Percentiles rank a stretch among this genome's conserved stretches.
These are phyloP conservation scores for Verticillium isaacii DNA, from an alignment of 2,329 filamentous ascomycete species.

Conservation along the genomic window DNA sequence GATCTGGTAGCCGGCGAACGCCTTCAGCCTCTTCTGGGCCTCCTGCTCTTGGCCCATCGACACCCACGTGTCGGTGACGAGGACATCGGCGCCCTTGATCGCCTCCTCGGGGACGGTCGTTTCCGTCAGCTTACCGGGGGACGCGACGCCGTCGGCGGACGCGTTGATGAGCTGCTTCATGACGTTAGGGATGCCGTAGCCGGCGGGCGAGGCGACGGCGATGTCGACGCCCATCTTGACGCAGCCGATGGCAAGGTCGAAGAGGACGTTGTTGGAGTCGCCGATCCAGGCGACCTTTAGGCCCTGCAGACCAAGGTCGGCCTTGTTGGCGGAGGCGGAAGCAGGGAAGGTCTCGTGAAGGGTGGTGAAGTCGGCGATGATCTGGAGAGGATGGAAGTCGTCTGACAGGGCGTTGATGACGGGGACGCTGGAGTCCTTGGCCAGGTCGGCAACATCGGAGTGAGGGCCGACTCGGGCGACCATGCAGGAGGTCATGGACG, in stretches of 20 bases:
- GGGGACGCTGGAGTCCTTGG: constrained; percentile 69
- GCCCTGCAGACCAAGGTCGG: constrained; percentile 65
- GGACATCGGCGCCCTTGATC: constrained; percentile 77
- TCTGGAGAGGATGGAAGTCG: constrained; percentile 90
- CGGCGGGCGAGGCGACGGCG: constrained; percentile 78
- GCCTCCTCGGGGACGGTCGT: constrained; percentile 80
- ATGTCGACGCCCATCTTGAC: constrained; percentile 84
- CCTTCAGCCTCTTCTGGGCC: constrained; percentile 67
- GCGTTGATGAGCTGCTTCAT: constrained; percentile 71
- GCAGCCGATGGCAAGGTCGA: constrained; percentile 84
- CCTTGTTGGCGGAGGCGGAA: constrained; percentile 21
- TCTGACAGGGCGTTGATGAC: constrained; percentile 87
- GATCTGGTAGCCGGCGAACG: constrained; percentile 87
- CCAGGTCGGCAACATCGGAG: constrained; percentile 66
- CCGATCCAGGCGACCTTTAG: constrained; percentile 95
- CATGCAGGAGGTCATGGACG: constrained; percentile 85
- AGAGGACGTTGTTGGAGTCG: constrained; percentile 95
- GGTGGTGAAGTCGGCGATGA: constrained; percentile 89
- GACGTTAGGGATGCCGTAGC: constrained; percentile 71
- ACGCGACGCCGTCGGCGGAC: constrained; percentile 51
- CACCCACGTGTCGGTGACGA: constrained; percentile 97
- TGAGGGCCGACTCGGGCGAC: constrained; percentile 75
- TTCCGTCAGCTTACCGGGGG: constrained; percentile 64
- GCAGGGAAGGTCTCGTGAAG: constrained; percentile 72
- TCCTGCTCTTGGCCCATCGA: constrained; percentile 97